Base-by-base conservation (phyloP, 2,329 filamentous ascomycete genomes). In the Cladosporium cucumerinum region DNA sequence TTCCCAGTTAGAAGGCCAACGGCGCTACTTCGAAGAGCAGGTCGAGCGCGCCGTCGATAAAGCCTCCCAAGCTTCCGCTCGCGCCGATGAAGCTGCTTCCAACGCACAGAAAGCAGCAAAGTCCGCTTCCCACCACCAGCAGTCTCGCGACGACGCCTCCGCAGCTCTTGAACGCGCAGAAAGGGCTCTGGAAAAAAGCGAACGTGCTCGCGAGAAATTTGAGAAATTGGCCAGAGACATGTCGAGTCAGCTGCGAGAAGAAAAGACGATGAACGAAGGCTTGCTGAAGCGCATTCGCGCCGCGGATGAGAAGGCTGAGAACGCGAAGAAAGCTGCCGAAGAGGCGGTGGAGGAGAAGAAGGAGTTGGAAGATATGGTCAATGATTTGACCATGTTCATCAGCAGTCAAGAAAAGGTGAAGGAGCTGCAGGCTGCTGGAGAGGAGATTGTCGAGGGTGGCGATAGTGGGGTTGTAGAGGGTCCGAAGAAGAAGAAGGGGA, bases 11-110 rank as follows among this genome's bases (percentile, higher is more conserved):
- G 95, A 98, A 75, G 93, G 89, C 51, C 95, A 99, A 76, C 87
- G 95, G 11, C 84, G 91, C 0, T 99, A 98, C 78, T 99, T 96
- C 71, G 94, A 98, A 76, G 94, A 96, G 70, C 87, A 96, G 76
- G 85, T 99, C 61, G 89, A 89, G 72, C 92, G 96, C 68, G 92
- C 92, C 0, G 93, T 90, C 0, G 92, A 96, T 77, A 98, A 98
- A 79, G 93, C 93, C 0, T 85, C 88, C 1, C 87, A 89, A 72
- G 92, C 93, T 0, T 83, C 86, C 0, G 82, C 86, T 0, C 82
- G 86, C 0, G 91, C 90, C 0, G 88, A 91, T 66, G 82, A 82
- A 57, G 89, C 90, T 0, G 79, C 80, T 0, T 74, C 76, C 0
- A 51, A 67, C 1, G 63, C 63, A 4, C 48, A 61, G 16, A 55